A percentile compares a stretch with the other conserved stretches of the same genome.
These are phyloP conservation scores for Actinomucor elegans DNA, from an alignment of 371 early-diverging fungal genomes.

Conservation along the genomic window DNA sequence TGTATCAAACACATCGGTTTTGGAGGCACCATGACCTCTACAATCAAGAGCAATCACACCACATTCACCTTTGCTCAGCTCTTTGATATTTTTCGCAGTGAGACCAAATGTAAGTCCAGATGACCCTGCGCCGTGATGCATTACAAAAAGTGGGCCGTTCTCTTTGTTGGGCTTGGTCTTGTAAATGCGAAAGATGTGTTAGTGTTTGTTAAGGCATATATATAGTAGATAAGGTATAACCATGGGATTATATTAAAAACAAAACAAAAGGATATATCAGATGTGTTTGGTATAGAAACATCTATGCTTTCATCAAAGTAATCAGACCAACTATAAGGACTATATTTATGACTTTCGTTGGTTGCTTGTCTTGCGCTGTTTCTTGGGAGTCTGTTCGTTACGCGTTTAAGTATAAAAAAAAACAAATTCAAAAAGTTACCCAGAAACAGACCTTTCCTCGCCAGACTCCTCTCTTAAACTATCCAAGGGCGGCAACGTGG, in stretches of 20 bases:
- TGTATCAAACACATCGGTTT: slow-evolving; percentile 47
- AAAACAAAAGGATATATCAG: slow-evolving; percentile 37
- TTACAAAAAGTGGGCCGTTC: slow-evolving; percentile 69
- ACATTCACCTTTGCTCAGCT: slow-evolving; percentile 40
- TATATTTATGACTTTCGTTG: no score
- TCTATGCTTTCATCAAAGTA: slow-evolving; percentile 38
- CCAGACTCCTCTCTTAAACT: slow-evolving; percentile 17
- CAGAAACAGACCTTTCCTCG: not conserved
- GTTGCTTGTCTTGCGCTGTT: not conserved
- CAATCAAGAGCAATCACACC: slow-evolving; percentile 72
- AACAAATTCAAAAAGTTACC: not conserved
- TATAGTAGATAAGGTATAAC: not conserved
- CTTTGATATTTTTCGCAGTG: slow-evolving; percentile 51
- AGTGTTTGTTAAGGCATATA: slow-evolving; percentile 5
- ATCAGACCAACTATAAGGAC: slow-evolving; percentile 32
- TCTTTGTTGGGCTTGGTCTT: slow-evolving; percentile 18
- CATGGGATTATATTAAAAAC: not conserved
- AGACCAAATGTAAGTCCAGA: slow-evolving; percentile 79
- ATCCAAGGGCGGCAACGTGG: slow-evolving; percentile 15
- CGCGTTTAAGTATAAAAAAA: not conserved
- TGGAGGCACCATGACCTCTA: slow-evolving; percentile 80
- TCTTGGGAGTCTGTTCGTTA: not conserved
- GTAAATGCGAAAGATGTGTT: slow-evolving; percentile 38
- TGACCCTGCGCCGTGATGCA: slow-evolving; percentile 92
- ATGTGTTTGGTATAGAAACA: slow-evolving; percentile 22